Conservation (phyloP, 306 rosid species). For the Urtica urens region DNA sequence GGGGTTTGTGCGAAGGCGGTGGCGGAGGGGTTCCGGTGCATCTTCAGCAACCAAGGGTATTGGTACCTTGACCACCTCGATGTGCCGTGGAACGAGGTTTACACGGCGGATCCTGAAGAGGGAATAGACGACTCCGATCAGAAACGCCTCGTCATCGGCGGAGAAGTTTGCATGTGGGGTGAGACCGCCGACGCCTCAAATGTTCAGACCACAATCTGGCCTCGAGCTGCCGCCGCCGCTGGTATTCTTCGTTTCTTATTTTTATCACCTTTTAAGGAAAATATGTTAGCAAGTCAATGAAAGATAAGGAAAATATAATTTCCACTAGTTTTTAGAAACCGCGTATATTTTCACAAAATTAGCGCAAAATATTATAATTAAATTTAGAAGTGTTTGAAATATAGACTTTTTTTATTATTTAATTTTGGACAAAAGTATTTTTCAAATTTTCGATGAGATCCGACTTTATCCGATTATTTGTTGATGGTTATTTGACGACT, state of each 20-base stretch:
- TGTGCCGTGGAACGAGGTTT: slow-evolving; percentile 70
- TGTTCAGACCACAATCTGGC: slow-evolving; percentile 93
- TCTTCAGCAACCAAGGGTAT: slow-evolving; percentile 89
- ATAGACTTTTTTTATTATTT: too few relatives aligned
- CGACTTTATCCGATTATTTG: too few relatives aligned
- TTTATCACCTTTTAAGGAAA: neutral
- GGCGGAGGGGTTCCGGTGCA: slow-evolving; percentile 80
- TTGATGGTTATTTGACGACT: too few relatives aligned
- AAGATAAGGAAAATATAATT: too few relatives aligned
- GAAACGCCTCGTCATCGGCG: slow-evolving; percentile 80
- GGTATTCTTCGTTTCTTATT: slow-evolving; percentile 33
- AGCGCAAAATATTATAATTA: too few relatives aligned
- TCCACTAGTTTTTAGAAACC: too few relatives aligned
- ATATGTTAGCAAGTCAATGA: too few relatives aligned
- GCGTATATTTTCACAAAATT: too few relatives aligned
- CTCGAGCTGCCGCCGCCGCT: slow-evolving; percentile 99
- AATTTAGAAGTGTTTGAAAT: too few relatives aligned
- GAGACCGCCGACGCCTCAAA: slow-evolving; percentile 79
- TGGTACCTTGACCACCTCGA: slow-evolving; percentile 98
- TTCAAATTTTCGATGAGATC: too few relatives aligned
- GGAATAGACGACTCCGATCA: slow-evolving; percentile 43
- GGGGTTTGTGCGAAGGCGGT: slow-evolving; percentile 88
- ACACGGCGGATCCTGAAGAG: slow-evolving; percentile 72
- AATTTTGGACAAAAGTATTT: too few relatives aligned
- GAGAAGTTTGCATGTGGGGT: slow-evolving; percentile 98